Evolutionary conservation across 2,329 filamentous ascomycete genomes (phyloP), one percentile per base, ranked within the genome.

Genomic region (Aureobasidium lini): DNA sequence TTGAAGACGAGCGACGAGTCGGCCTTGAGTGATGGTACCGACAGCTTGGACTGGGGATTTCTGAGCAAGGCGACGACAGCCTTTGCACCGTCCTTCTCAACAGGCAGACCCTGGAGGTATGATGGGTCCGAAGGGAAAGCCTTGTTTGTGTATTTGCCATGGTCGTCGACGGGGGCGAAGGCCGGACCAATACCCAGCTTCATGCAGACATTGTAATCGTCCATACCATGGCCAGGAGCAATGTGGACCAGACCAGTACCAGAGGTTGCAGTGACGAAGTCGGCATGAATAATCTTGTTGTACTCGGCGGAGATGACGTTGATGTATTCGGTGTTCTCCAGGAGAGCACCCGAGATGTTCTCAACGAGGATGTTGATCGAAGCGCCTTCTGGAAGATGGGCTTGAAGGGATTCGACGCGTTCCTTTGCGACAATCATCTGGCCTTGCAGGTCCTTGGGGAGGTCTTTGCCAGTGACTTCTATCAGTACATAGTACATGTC

Each of bases 241-340:
- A 91, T 81, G 71, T 99, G 94, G 34, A 99, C 94, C n/a, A 99
- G 78, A 10, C 94, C 94, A 28, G 93, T 91, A 53, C 94, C 94
- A n/a, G 93, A 95, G 29, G 88, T 85, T 0, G 88, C 84, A 2
- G 91, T 90, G 11, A 99, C 94, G 69, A 96, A 97, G 61, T 90
- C 85, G 2, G 90, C 94, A 63, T 89, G 84, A 47, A 97, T 82
- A 31, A 99, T 79, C 6, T 77, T 73, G 4, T 85, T 81, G 16
- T 75, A 70, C 4, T 75, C 72, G 1, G 82, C 84, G 32, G 84
- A 84, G 61, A 96, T 82, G 15, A 83, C 81, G 67, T 94, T 89
- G 39, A 76, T 77, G 69, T 96, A 96, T 39, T 81, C 76, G 2
- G 87, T 77, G 6, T 81, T 83, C 18, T 79, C 78, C 5, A 99